Base-by-base conservation (phyloP, 495 filamentous ascomycete genomes). In the Xylaria grammica region DNA sequence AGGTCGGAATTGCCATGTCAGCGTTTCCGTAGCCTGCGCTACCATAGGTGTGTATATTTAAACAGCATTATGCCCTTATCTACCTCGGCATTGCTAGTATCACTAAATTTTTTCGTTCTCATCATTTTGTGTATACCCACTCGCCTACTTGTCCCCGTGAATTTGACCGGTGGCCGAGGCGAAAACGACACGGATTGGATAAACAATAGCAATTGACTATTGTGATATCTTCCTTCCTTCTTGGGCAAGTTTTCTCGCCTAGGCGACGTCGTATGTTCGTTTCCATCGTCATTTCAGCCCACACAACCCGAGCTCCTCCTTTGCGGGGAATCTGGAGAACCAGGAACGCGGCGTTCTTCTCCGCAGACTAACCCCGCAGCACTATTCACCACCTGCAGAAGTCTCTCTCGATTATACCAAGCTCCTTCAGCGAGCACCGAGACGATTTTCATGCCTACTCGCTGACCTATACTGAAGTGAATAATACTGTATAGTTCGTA, bases 361-460 rank as follows among this genome's bases (percentile, higher is more conserved):
- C 19, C 34, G 34, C 22, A 55, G 9, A 42, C 6, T 36, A 26
- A 55, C 52, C 52, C 34, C 52, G 32, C 52, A 54, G 52, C 15
- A 17, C 5, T 42, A 15, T 6, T 6, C 13, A 42, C 15, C 32
- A 4, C 32, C 11, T 36, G 32, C 32, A 36, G 32, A n/a, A n/a
- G n/a, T n/a, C n/a, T n/a, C n/a, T n/a, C n/a, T n/a, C n/a, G n/a
- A n/a, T n/a, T n/a, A n/a, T n/a, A n/a, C n/a, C n/a, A n/a, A n/a
- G n/a, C n/a, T n/a, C n/a, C n/a, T n/a, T n/a, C n/a, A n/a, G n/a
- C n/a, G n/a, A n/a, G n/a, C n/a, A n/a, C n/a, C n/a, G n/a, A n/a
- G n/a, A n/a, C n/a, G n/a, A n/a, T n/a, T n/a, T n/a, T n/a, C n/a
- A n/a, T n/a, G n/a, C n/a, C n/a, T n/a, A 7, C 0, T n/a, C 1